Conservation (phyloP, 2,329 filamentous ascomycete species). For the Exophiala dermatitidis region DNA sequence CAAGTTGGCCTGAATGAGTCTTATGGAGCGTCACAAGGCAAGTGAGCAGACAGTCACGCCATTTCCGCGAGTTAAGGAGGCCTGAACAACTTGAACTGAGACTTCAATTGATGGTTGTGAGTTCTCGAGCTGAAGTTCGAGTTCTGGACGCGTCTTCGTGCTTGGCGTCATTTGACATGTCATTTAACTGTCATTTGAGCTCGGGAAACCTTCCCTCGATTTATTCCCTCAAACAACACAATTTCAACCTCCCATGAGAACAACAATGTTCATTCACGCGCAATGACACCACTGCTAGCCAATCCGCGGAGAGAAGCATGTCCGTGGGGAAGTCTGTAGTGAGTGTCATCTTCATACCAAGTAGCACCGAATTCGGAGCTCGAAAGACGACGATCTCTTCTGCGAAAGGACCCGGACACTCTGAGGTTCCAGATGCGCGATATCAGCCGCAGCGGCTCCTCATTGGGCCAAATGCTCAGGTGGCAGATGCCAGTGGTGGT, state of each 20-base stretch:
- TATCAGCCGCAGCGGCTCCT: background rate
- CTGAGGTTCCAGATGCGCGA: background rate
- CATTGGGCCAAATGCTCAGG: background rate
- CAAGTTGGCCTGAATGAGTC: too few relatives aligned
- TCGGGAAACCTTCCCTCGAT: background rate
- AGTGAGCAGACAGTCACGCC: background rate
- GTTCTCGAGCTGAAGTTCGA: background rate
- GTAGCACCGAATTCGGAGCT: too few relatives aligned
- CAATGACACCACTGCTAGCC: too few relatives aligned
- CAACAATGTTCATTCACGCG: too few relatives aligned
- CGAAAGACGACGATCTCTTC: too few relatives aligned
- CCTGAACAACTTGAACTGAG: background rate
- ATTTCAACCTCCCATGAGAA: too few relatives aligned
- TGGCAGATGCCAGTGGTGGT: background rate
- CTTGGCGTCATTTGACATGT: background rate
- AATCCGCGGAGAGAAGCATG: too few relatives aligned
- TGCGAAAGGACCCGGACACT: background rate
- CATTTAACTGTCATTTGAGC: background rate
- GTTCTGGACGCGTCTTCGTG: background rate
- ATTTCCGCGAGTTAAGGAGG: background rate
- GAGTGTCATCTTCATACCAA: too few relatives aligned
- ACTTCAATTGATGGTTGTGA: background rate
- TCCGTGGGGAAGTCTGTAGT: too few relatives aligned
- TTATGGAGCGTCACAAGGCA: too few relatives aligned
- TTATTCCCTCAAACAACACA: background rate